Base-by-base conservation (phyloP, 306 rosid species). In the Acmispon strigosus region DNA sequence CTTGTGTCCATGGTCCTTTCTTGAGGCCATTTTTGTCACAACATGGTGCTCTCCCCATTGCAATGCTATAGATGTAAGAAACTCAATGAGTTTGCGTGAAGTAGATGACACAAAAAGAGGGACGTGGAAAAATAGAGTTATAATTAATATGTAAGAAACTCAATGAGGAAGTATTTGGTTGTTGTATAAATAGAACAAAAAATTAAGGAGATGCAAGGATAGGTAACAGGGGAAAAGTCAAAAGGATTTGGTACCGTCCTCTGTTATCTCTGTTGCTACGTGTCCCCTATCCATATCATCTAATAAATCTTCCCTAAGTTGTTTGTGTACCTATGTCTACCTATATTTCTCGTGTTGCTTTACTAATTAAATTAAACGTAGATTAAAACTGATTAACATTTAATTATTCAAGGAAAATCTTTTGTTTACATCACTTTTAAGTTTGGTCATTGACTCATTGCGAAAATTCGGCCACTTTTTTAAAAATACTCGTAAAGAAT, bases 1-100 rank as follows among this genome's bases (percentile, higher is more conserved):
- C 98, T 11, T 84, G 85, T 2, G 92, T 90, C 98, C 98, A 92
- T 0, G 98, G 98, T 1, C 98, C 98, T 79, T 85, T 92, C 75
- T 88, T 89, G 24, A 92, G 89, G 4, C 96, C 96, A 62, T 67
- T 86, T 74, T 90, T 92, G 2, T 89, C 92, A 75, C 96, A 92
- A 59, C 96, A 92, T 7, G 98, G 98, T 76, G 89, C 55, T 85
- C 98, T 86, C 34, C 96, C 96, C 98, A 92, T 92, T 39, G 57
- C 36, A 62, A 7, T 49, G 36, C 7, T 55, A 55, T 7, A 3
- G 5, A 20, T 41, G 55, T 61, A 47, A 37, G 54, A 39, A 32
- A 17, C 39, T 48, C 16, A 67, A 54, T 10, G 55, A 63, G 58
- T 17, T 69, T 41, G 78, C 51, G n/a, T 63, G 53, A 19, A 62